A percentile compares a stretch with the other conserved stretches of the same genome.
Evolutionary conservation across 306 rosid genomes (phyloP).

Genomic region (Quercus gilva): DNA sequence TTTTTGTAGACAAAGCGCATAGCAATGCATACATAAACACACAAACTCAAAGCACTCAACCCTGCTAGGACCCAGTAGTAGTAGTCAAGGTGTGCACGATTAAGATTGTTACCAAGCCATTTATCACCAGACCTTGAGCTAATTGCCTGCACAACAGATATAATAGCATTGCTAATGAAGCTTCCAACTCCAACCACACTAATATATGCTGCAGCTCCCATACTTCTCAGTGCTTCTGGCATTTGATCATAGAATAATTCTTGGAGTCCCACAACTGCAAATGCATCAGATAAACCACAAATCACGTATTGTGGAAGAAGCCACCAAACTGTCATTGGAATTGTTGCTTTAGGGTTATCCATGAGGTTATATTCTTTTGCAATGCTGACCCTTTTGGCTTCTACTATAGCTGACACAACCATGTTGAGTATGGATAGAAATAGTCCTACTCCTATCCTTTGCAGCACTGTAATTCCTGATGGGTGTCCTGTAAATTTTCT

Average conservation of each 20-base stretch:
- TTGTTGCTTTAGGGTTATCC: conserved; percentile 37
- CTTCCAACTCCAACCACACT: conserved; percentile 61
- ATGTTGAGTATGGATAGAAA: conserved; percentile 56
- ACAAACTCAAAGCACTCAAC: conserved; percentile 45
- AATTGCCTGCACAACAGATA: conserved; percentile 32
- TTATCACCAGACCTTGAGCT: conserved; percentile 26
- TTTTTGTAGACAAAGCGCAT: conserved; percentile 51
- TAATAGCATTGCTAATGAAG: conserved; percentile 42
- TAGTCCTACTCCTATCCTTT: conserved; percentile 64
- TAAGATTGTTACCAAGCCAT: conserved; percentile 61
- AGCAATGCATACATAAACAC: conserved; percentile 45
- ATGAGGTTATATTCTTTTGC: conserved; percentile 39
- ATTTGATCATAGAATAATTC: conserved; percentile 69
- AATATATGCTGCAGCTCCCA: conserved; percentile 73
- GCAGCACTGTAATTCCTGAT: conserved; percentile 63
- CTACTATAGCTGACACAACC: conserved; percentile 56
- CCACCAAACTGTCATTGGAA: conserved; percentile 80
- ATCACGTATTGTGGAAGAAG: conserved; percentile 69
- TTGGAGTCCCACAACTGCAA: conserved; percentile 58
- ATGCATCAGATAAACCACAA: conserved; percentile 47
- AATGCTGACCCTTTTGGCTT: conserved; percentile 47
- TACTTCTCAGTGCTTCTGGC: conserved; percentile 58
- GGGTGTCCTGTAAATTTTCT: conserved; percentile 43
- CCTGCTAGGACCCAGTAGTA: conserved; percentile 67
- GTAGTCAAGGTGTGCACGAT: conserved; percentile 62